These are phyloP conservation scores for Dactylellina leptospora DNA, from an alignment of 2,329 filamentous ascomycete genomes.

Conservation along the genomic window DNA sequence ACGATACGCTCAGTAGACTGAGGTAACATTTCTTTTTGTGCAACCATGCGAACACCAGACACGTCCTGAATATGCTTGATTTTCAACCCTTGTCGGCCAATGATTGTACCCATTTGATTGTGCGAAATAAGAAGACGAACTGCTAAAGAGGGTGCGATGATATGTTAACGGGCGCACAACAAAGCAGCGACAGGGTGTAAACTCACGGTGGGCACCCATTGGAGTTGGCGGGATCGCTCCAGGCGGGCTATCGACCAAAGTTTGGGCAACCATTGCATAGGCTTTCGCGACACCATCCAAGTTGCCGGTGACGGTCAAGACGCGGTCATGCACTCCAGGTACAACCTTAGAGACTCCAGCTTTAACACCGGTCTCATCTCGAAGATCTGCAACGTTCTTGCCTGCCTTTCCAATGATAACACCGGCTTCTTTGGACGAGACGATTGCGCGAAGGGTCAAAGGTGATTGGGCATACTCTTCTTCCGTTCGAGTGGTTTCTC, in stretches of 20 bases:
- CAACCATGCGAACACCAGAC: conserved; percentile 97
- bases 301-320: conserved; percentile 91
- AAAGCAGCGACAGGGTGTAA: neutral
- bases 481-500: conserved; percentile 83
- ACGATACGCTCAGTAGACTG: conserved; percentile 98
- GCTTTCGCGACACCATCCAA: conserved; percentile 89
- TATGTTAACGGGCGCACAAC: conserved; percentile 13
- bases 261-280: conserved; percentile 90
- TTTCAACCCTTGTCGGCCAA: conserved; percentile 93
- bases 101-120: conserved; percentile 99
- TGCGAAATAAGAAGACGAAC: conserved; percentile 98
- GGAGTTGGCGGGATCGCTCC: conserved; percentile 86
- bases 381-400: conserved; percentile 96
- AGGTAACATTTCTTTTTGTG: conserved; percentile 99
- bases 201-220: conserved; percentile 91
- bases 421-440: conserved; percentile 97
- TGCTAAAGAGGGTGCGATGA: conserved; percentile 66
- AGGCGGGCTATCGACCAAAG: conserved; percentile 89
- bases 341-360: conserved; percentile 99
- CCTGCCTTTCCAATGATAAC: conserved; percentile 99
- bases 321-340: conserved; percentile 94
- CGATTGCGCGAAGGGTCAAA: conserved; percentile 93
- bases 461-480: conserved; percentile 94
- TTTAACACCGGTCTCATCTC: conserved; percentile 97
- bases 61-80: conserved; percentile 99